Conservation (phyloP, 768 basidiomycete genomes). For the Mycena albidolilacea region DNA sequence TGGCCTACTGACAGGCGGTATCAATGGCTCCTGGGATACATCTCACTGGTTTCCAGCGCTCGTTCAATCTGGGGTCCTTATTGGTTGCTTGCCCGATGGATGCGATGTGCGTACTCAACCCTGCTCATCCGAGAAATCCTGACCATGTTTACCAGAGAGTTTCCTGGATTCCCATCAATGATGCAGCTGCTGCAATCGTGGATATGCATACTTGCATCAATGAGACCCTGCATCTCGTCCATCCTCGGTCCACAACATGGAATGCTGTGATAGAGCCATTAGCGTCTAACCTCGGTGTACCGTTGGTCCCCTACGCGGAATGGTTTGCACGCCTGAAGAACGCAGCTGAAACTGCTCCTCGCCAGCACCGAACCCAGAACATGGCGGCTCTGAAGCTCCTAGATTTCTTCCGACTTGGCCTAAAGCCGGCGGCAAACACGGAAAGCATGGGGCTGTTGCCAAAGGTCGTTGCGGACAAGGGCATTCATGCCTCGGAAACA, state of each 20-base stretch:
- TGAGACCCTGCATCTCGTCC: constrained; percentile 47
- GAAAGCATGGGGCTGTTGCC: constrained; percentile 29
- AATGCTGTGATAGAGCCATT: constrained; percentile 34
- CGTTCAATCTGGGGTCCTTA: not conserved
- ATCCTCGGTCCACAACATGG: constrained; percentile 50
- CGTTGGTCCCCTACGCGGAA: constrained; percentile 49
- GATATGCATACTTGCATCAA: constrained; percentile 43
- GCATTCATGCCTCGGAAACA: not conserved
- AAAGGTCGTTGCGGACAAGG: constrained; percentile 4
- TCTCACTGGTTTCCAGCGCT: constrained; percentile 25
- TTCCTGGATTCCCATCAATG: constrained; percentile 28
- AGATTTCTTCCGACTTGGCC: constrained; percentile 13
- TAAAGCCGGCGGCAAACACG: not conserved
- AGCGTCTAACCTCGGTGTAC: constrained; percentile 42
- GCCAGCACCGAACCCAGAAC: not conserved
- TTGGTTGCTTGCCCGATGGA: constrained; percentile 31
- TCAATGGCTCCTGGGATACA: constrained; percentile 19
- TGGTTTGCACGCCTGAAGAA: constrained; percentile 48
- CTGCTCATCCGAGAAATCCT: not conserved
- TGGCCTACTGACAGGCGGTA: constrained; percentile 20
- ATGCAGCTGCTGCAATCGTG: constrained; percentile 48
- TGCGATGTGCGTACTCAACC: not conserved
- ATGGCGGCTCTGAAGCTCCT: constrained; percentile 14
- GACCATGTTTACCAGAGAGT: not conserved
- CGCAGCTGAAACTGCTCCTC: not conserved